These are phyloP conservation scores for Berberis vulgaris DNA, from an alignment of 164 flowering plant genomes.

Conservation along the genomic window DNA sequence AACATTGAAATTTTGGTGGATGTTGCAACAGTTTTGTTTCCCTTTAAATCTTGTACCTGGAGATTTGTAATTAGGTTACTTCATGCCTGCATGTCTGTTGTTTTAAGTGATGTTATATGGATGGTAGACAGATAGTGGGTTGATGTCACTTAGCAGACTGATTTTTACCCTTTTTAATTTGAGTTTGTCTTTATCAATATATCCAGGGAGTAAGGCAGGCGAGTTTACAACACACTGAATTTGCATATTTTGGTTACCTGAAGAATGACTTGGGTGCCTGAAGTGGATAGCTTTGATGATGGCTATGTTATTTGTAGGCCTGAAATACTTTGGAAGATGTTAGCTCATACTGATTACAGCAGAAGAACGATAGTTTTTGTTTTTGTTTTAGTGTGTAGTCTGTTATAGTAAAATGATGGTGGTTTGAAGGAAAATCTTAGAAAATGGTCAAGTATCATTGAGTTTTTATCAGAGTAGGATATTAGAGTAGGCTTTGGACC, in stretches of 20 bases:
- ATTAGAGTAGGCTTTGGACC: too few relatives aligned
- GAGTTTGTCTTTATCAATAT: conserved; percentile 25
- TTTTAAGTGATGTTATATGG: neutral
- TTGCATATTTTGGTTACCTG: conserved; percentile 28
- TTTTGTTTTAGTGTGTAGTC: neutral
- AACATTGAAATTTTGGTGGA: too few relatives aligned
- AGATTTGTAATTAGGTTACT: too few relatives aligned
- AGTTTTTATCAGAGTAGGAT: too few relatives aligned
- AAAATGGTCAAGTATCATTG: too few relatives aligned
- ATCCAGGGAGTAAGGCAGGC: conserved; percentile 39
- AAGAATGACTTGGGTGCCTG: conserved; percentile 27
- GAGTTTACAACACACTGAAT: conserved; percentile 25
- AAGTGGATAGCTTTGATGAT: conserved; percentile 23
- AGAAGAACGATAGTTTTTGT: conserved; percentile 1
- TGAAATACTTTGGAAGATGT: conserved; percentile 4
- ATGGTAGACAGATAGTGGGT: neutral
- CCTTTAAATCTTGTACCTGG: too few relatives aligned
- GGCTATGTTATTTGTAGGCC: conserved; percentile 17
- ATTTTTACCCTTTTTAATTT: conserved; percentile 23
- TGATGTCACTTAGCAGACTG: neutral
- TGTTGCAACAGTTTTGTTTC: too few relatives aligned
- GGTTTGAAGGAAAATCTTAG: too few relatives aligned
- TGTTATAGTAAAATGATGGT: neutral
- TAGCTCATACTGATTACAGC: neutral
- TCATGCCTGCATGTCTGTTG: neutral